Base-by-base conservation (phyloP, 352 stramenopile genomes). In the Pythium periplocum region DNA sequence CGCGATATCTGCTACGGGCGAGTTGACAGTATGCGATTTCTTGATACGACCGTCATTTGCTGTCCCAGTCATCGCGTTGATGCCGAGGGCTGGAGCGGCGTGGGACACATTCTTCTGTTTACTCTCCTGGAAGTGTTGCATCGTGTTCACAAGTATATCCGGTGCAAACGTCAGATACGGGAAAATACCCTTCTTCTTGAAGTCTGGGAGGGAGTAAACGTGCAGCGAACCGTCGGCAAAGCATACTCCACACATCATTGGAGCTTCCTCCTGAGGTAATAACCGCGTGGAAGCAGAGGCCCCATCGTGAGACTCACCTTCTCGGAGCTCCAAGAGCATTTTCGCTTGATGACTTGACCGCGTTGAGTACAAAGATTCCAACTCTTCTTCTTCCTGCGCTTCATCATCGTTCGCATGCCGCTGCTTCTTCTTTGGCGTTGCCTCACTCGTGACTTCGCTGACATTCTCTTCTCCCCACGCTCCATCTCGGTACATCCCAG, bases 111-210 rank as follows among this genome's bases (percentile, higher is more conserved):
- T 77, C 53, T 80, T 81, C 49, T 78, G 75, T 43, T 74, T 78
- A 50, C 68, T 74, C 36, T 66, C 65, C 7, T 83, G 73, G 48
- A 76, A 83, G 37, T 82, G 73, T 48, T 87, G 59, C 57, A 89
- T 73, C 12, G 78, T 88, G 61, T 92, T 92, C 8, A 92, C 75
- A 1, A 94, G 71, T 36, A 54, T 78, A 43, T 91, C 78, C 0
- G 84, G 84, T 0, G 81, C 84, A 52, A 95, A 90, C 3, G 83
- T 91, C 6, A 95, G 59, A 40, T 91, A 91, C 17, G 84, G 84
- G 47, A 92, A 90, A 32, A 89, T 70, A 1, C 78, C 83, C 48
- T 83, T 77, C 62, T 87, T 86, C 48, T 78, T 80, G 48, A 95
- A 93, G 44, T 93, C 82, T 1, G 84, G 84, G 0, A 95, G 71